Conservation (phyloP, 352 stramenopile species). For the Phytophthora podocarpi region DNA sequence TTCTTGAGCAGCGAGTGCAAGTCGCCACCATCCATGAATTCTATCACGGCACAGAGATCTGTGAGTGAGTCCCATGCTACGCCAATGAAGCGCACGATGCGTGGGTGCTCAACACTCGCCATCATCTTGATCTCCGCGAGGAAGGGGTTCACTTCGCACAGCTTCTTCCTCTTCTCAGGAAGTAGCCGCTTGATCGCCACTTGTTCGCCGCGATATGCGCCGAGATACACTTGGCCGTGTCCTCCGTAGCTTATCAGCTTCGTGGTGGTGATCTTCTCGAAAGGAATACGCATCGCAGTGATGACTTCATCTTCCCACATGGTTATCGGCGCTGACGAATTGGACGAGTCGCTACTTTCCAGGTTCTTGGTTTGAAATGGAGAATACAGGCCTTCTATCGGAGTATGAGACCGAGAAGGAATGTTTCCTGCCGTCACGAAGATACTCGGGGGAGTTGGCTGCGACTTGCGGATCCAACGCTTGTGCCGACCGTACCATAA, state of each 20-base stretch:
- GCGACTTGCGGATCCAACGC: background rate
- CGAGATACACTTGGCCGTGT: slow-evolving; percentile 50
- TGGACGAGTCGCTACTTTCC: slow-evolving; percentile 5
- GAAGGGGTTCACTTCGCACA: slow-evolving; percentile 48
- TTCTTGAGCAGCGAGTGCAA: slow-evolving; percentile 35
- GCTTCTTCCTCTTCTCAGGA: slow-evolving; percentile 26
- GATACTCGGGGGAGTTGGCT: background rate
- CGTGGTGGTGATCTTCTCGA: slow-evolving; percentile 40
- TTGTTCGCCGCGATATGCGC: slow-evolving; percentile 35
- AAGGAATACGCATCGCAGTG: slow-evolving; percentile 35
- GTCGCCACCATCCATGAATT: slow-evolving; percentile 54
- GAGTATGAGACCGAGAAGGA: background rate
- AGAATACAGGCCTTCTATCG: background rate
- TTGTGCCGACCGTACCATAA: slow-evolving; percentile 10
- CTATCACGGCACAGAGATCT: slow-evolving; percentile 44
- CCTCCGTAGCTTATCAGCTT: slow-evolving; percentile 40
- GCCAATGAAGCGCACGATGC: slow-evolving; percentile 58
- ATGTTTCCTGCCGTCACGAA: slow-evolving; percentile 4
- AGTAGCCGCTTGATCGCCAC: slow-evolving; percentile 54
- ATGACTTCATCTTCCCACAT: slow-evolving; percentile 38
- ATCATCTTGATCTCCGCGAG: slow-evolving; percentile 29
- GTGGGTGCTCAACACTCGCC: slow-evolving; percentile 44
- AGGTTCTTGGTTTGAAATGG: slow-evolving; percentile 11
- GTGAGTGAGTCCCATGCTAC: slow-evolving; percentile 50
- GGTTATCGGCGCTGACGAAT: background rate